A percentile compares a stretch with the other conserved stretches of the same genome.
These are phyloP conservation scores for Penicillium lagena DNA, from an alignment of 495 filamentous ascomycete species.

Conservation along the genomic window DNA sequence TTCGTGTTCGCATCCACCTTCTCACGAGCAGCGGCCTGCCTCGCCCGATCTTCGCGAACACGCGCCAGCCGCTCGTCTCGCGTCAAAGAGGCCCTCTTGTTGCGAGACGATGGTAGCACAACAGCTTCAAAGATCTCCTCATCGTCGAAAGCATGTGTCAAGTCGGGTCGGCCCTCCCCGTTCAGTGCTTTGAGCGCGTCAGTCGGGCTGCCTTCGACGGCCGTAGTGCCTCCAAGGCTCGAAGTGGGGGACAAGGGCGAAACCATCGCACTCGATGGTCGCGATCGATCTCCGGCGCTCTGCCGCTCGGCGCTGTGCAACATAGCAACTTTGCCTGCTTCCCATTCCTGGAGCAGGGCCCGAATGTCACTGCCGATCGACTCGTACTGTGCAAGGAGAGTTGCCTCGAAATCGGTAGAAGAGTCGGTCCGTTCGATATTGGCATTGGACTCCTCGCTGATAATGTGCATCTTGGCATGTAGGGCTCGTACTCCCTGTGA, in stretches of 20 bases:
- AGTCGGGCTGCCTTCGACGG: conserved; percentile 71
- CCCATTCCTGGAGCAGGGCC: conserved; percentile 84
- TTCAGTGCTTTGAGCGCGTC: conserved; percentile 73
- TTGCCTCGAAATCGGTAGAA: conserved; percentile 56
- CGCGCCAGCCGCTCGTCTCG: conserved; percentile 83
- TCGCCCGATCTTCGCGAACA: conserved; percentile 80
- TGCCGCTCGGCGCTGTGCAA: conserved; percentile 61
- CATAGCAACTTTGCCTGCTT: conserved; percentile 71
- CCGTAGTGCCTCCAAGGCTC: conserved; percentile 78
- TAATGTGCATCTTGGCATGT: conserved; percentile 89
- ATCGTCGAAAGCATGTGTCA: conserved; percentile 35
- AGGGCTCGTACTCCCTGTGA: conserved; percentile 87
- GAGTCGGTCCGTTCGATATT: conserved; percentile 64
- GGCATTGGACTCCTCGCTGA: conserved; percentile 82
- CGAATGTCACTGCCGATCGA: conserved; percentile 85
- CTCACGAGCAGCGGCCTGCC: conserved; percentile 59
- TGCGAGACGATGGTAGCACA: conserved; percentile 53
- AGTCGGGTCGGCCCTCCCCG: conserved; percentile 46
- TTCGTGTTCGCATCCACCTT: conserved; percentile 71
- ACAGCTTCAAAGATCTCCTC: conserved; percentile 89
- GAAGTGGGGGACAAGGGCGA: conserved; percentile 73
- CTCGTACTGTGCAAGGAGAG: conserved; percentile 84
- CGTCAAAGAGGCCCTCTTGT: conserved; percentile 64
- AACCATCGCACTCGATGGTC: conserved; percentile 57
- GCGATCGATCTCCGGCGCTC: conserved; percentile 52